These are phyloP conservation scores for Rubia yunnanensis DNA, from an alignment of 257 asterid species.

Conservation along the genomic window DNA sequence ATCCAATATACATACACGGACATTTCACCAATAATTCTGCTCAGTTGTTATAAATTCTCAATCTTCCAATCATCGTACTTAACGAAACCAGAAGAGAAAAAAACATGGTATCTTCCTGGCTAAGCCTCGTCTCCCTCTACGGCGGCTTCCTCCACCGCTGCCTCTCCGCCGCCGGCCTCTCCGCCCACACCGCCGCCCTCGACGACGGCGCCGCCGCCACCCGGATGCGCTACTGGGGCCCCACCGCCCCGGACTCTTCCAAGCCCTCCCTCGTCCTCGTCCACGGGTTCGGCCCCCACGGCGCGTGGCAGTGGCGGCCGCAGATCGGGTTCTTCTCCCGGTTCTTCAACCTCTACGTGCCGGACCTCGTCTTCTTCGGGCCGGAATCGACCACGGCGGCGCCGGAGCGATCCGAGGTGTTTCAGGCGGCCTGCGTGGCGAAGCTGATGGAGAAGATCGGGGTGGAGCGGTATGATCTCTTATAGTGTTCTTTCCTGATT, in stretches of 20 bases:
- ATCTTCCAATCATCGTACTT: background rate
- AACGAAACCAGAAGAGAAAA: background rate
- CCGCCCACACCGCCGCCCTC: slow-evolving; percentile 39
- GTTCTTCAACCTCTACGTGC: slow-evolving; percentile 47
- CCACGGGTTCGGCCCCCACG: slow-evolving; percentile 70
- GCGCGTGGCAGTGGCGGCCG: slow-evolving; percentile 72
- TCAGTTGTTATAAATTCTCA: background rate
- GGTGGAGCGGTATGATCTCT: slow-evolving; percentile 6
- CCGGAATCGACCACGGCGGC: slow-evolving; percentile 36
- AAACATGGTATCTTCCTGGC: slow-evolving; percentile 34
- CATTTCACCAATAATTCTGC: background rate
- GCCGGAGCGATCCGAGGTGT: slow-evolving; percentile 48
- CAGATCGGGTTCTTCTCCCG: slow-evolving; percentile 44
- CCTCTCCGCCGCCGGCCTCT: slow-evolving; percentile 51
- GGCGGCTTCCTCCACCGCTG: slow-evolving; percentile 43
- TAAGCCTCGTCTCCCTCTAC: slow-evolving; percentile 44
- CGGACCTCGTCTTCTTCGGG: slow-evolving; percentile 71
- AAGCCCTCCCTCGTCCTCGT: slow-evolving; percentile 54
- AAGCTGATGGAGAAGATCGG: slow-evolving; percentile 43
- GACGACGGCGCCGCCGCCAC: slow-evolving; percentile 51
- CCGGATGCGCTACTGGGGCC: slow-evolving; percentile 61
- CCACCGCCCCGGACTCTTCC: slow-evolving; percentile 18
- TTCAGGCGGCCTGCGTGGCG: slow-evolving; percentile 57
- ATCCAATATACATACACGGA: background rate
- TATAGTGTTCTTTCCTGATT: too few species aligned